These are phyloP conservation scores for Oidiodendron maius DNA, from an alignment of 495 filamentous ascomycete genomes.

Conservation along the genomic window DNA sequence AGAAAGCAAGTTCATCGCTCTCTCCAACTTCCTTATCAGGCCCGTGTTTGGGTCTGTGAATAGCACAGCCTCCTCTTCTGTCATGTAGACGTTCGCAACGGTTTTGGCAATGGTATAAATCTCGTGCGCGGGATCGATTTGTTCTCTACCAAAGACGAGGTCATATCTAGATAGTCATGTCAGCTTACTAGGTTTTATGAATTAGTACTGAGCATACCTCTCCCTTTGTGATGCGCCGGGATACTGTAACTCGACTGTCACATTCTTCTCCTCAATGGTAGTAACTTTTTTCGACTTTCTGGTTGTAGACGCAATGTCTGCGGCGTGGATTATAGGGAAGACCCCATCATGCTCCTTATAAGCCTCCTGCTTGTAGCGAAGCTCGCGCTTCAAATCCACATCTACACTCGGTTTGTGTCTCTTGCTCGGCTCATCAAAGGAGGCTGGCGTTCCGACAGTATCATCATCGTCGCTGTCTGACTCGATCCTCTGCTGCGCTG, in stretches of 20 bases:
- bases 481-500: slow-evolving; percentile 1
- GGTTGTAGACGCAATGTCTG: slow-evolving; percentile 52
- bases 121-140: slow-evolving; percentile 81
- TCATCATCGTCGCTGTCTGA: slow-evolving; percentile 18
- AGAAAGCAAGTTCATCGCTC: slow-evolving; percentile 38
- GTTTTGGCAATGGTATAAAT: slow-evolving; percentile 73
- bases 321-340: slow-evolving; percentile 57
- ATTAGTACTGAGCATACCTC: slow-evolving; percentile 39
- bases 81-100: slow-evolving; percentile 69
- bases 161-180: slow-evolving; percentile 53
- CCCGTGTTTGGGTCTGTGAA: slow-evolving; percentile 72
- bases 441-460: slow-evolving; percentile 21
- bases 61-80: slow-evolving; percentile 51
- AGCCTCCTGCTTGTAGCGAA: slow-evolving; percentile 58
- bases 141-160: slow-evolving; percentile 68
- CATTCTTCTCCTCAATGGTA: slow-evolving; percentile 37
- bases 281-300: slow-evolving; percentile 42
- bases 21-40: slow-evolving; percentile 64
- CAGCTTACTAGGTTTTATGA: slow-evolving; percentile 18
- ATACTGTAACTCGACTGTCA: slow-evolving; percentile 57
- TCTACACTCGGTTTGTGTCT: slow-evolving; percentile 20
- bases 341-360: slow-evolving; percentile 44
- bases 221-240: slow-evolving; percentile 65
- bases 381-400: slow-evolving; percentile 48
- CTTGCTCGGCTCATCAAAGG: slow-evolving; percentile 24